Conservation (phyloP, 2,329 filamentous ascomycete species). For the Calcarisporium arbuscula region DNA sequence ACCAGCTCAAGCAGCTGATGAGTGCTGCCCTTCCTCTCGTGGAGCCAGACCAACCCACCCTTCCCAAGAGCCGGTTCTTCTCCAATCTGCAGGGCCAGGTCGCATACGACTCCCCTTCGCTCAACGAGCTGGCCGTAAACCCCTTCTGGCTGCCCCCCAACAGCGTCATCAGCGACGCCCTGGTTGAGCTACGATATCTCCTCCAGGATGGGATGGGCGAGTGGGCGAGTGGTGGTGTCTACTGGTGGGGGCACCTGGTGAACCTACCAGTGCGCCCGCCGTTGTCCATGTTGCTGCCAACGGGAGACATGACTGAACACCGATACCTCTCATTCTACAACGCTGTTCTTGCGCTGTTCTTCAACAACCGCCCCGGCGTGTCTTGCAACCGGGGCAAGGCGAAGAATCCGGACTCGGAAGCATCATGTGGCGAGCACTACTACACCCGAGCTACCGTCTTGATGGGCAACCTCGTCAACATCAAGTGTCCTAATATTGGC, state of each 20-base stretch:
- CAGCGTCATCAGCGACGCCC: slow-evolving; percentile 29
- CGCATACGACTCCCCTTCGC: slow-evolving; percentile 38
- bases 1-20: slow-evolving; percentile 43
- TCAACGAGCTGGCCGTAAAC: slow-evolving; percentile 30
- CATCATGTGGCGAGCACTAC: slow-evolving; percentile 34
- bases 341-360: slow-evolving; percentile 35
- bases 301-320: slow-evolving; percentile 20
- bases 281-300: slow-evolving; percentile 12
- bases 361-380: no score
- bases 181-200: slow-evolving; percentile 34
- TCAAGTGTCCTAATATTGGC: slow-evolving; percentile 29
- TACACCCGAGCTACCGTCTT: slow-evolving; percentile 37
- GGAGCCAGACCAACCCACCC: slow-evolving; percentile 7
- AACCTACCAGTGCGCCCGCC: slow-evolving; percentile 19
- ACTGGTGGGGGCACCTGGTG: slow-evolving; percentile 39
- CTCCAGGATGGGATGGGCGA: slow-evolving; percentile 38
- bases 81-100: slow-evolving; percentile 38
- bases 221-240: slow-evolving; percentile 39
- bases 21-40: slow-evolving; percentile 27
- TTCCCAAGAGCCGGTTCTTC: slow-evolving; percentile 27
- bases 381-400: no score
- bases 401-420: no score
- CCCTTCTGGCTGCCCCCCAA: slow-evolving; percentile 32
- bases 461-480: slow-evolving; percentile 41
- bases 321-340: slow-evolving; percentile 39